Evolutionary conservation across 257 asterid genomes (phyloP), one percentile per base, ranked within the genome.

Genomic region (Rhazya stricta): DNA sequence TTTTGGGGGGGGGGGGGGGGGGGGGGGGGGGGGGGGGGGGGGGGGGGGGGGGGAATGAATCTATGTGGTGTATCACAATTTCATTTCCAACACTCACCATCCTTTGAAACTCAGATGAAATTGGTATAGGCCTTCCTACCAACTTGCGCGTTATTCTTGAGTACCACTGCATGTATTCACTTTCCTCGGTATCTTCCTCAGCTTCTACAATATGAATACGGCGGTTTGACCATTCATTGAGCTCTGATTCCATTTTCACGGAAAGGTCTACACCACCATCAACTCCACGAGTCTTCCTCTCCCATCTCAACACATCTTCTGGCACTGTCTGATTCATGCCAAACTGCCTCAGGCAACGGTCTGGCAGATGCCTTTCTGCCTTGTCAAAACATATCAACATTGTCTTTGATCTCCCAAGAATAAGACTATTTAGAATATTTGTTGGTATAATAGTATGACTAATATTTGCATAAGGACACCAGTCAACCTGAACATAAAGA

Each of bases 341-440:
- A 71, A 92, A 94, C 78, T 92, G 99, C 78, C 97, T 88, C 73
- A 94, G 76, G 89, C 97, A 89, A 60, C 96, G 99, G 82, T 95
- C 98, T 12, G 99, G 96, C 50, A 92, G 96, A 89, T 94, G 99
- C 36, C 99, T 79, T 80, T 92, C 98, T 53, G 99, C 98, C 84
- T 94, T 94, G 84, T 92, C 98, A 76, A 90, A 94, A 81, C 99
- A 92, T 79, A 94, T 87, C 84, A 94, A 77, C 98, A 92, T 94
- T 19, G 98, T 94, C 89, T 90, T 94, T 37, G 99, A 89, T 79
- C 97, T 85, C 79, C 99, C 98, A 27, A 89, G 96, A 79, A 90
- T 88, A 67, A 92, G 94, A 77, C 84, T 95, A 70, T 88, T 88
- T 79, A 89, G 80, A 79, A 94, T 89, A 70, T 79, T 85, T 65